phyloP scores from a whole-genome alignment of 495 filamentous ascomycete species.

The Bombardia bombarda region DNA sequence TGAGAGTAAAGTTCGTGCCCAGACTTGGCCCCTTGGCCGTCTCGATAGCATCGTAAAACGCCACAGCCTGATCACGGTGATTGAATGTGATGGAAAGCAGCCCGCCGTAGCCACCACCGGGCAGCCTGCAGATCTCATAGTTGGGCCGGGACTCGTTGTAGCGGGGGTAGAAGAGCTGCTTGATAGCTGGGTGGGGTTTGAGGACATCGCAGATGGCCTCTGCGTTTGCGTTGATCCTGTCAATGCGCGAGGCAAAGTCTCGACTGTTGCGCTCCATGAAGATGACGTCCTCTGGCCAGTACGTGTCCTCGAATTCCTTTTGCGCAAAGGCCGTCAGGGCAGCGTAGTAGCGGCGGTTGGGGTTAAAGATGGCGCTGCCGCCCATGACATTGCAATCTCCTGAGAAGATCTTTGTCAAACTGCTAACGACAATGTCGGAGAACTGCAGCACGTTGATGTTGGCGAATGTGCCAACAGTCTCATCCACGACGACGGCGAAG shows the following conservation, averaged over 20 bases:
- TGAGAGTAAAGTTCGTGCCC: slow-evolving; percentile 93
- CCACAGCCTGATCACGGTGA: slow-evolving; percentile 57
- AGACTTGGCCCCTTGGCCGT: slow-evolving; percentile 90
- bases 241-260: slow-evolving; percentile 77
- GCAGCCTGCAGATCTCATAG: slow-evolving; percentile 72
- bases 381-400: slow-evolving; percentile 99
- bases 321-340: slow-evolving; percentile 53
- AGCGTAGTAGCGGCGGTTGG: slow-evolving; percentile 62
- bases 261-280: slow-evolving; percentile 96
- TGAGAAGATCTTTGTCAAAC: slow-evolving; percentile 93
- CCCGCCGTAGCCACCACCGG: slow-evolving; percentile 82
- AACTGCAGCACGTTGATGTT: slow-evolving; percentile 88
- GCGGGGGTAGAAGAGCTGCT: slow-evolving; percentile 82
- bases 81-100: slow-evolving; percentile 78
- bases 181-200: slow-evolving; percentile 48
- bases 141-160: slow-evolving; percentile 55
- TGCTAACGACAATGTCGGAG: slow-evolving; percentile 87
- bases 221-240: slow-evolving; percentile 78
- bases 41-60: slow-evolving; percentile 80
- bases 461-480: slow-evolving; percentile 92
- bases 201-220: slow-evolving; percentile 73
- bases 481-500: slow-evolving; percentile 88
- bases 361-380: slow-evolving; percentile 80
- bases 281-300: slow-evolving; percentile 88
- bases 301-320: slow-evolving; percentile 72